phyloP scores from a whole-genome alignment of 192 early-diverging fungal species.

The Phlyctochytrium planicorne region DNA sequence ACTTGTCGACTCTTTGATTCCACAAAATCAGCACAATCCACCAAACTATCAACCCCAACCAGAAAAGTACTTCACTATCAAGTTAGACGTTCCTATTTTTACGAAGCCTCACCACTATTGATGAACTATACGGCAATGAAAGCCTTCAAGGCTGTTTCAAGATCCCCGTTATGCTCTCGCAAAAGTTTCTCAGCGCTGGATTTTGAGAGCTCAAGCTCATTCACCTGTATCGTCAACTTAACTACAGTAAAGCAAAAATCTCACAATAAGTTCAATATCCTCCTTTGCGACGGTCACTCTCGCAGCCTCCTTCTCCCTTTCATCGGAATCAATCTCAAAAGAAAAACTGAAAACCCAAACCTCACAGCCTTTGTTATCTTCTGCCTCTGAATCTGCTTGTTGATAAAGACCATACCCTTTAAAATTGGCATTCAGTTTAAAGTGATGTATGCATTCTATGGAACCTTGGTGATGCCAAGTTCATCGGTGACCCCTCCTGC shows the following conservation, averaged over 20 bases:
- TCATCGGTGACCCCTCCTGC: neutral
- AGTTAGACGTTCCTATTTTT: too few relatives aligned
- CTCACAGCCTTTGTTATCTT: neutral
- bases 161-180: slow-evolving; percentile 13
- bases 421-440: neutral
- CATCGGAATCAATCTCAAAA: neutral
- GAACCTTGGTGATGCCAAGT: slow-evolving; percentile 8
- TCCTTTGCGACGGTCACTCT: slow-evolving; percentile 2
- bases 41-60: too few relatives aligned
- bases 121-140: slow-evolving; percentile 6
- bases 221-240: slow-evolving; percentile 1
- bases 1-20: neutral
- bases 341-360: neutral
- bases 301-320: slow-evolving; percentile 18
- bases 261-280: slow-evolving; percentile 17
- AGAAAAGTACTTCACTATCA: too few relatives aligned
- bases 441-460: slow-evolving; percentile 2
- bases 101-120: too few relatives aligned
- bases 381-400: slow-evolving; percentile 2
- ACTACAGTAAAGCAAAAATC: neutral
- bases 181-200: slow-evolving; percentile 15
- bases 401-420: neutral
- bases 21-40: too few relatives aligned
- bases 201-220: slow-evolving; percentile 17
- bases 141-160: slow-evolving; percentile 11